phyloP scores from a whole-genome alignment of 164 flowering plant species.

The Pachysandra terminalis region DNA sequence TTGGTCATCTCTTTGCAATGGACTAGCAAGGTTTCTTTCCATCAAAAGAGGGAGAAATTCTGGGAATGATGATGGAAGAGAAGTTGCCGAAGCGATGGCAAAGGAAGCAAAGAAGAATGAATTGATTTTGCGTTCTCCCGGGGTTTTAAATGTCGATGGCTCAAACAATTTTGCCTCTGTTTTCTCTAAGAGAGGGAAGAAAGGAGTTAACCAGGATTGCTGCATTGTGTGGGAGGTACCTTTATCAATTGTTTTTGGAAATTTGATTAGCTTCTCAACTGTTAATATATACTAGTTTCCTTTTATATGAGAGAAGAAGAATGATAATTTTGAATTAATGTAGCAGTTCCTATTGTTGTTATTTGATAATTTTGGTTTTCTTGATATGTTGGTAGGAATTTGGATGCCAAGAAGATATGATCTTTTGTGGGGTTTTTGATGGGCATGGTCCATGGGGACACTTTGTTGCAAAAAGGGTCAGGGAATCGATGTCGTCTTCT shows the following conservation, averaged over 20 bases:
- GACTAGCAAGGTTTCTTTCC: constrained; percentile 52
- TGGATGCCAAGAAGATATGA: constrained; percentile 81
- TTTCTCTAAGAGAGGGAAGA: constrained; percentile 66
- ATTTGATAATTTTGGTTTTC: background rate
- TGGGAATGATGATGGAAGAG: constrained; percentile 43
- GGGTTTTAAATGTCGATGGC: constrained; percentile 42
- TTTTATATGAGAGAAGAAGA: background rate
- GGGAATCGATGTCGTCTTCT: constrained; percentile 60
- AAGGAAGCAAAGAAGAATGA: constrained; percentile 81
- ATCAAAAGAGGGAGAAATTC: constrained; percentile 36
- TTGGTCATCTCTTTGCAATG: constrained; percentile 65
- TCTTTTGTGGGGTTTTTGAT: constrained; percentile 86
- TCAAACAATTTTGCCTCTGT: constrained; percentile 63
- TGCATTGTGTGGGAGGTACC: constrained; percentile 89
- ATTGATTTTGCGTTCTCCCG: constrained; percentile 56
- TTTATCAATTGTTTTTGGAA: background rate
- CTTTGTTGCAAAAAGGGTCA: constrained; percentile 59
- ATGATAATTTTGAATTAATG: background rate
- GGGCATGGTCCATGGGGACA: constrained; percentile 98
- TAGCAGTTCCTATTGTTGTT: background rate
- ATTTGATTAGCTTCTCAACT: background rate
- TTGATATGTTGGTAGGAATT: constrained; percentile 47
- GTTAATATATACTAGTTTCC: no score
- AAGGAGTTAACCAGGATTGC: constrained; percentile 91
- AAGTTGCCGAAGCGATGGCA: constrained; percentile 55